Evolutionary conservation across 2,329 filamentous ascomycete species (phyloP), one percentile per base, ranked within the genome.

Genomic region (Myriosclerotinia duriaeana): DNA sequence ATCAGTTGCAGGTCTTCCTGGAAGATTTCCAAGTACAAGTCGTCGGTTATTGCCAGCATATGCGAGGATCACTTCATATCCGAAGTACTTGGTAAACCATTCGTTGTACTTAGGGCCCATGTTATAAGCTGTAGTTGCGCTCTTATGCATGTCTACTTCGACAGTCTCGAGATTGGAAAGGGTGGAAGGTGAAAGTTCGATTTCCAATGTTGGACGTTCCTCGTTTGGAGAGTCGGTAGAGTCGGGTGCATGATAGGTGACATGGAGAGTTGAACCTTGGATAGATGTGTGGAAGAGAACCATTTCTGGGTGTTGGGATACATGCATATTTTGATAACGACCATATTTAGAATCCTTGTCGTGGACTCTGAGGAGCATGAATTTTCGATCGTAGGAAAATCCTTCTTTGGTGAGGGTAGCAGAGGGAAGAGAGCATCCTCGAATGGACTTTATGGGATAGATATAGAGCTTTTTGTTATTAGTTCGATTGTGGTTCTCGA

Each of bases 391-490:
- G 74, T 89, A 79, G 52, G 80, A 79, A 71, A 91, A 80, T 17
- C 89, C 89, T 69, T 86, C 83, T n/a, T 81, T 80, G 6, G 83
- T 84, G 56, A 91, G 77, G n/a, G 78, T 77, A 3, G 87, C 82
- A 0, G 78, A 76, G 5, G 79, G 67, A 42, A 92, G 78, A 22
- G 81, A 76, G 64, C 89, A 84, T 61, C 84, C 85, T 46, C 87
- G 85, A n/a, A 92, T 82, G 9, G 84, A 88, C 75, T 92, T 92
- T 78, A 92, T 87, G 53, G 90, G 89, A 76, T 92, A 91, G 58
- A 89, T 82, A 77, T 88, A 90, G 46, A 92, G 81, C 85, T 88
- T 69, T 55, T 12, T 34, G 4, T 17, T 8, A 12, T 65, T n/a
- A 52, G 50, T n/a, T 36, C 2, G 26, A 26, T 22, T 30, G 30